Evolutionary conservation across 1,284 basidiomycete species (phyloP), one percentile per base, ranked within the genome.

Genomic region (Irpex sp.): DNA sequence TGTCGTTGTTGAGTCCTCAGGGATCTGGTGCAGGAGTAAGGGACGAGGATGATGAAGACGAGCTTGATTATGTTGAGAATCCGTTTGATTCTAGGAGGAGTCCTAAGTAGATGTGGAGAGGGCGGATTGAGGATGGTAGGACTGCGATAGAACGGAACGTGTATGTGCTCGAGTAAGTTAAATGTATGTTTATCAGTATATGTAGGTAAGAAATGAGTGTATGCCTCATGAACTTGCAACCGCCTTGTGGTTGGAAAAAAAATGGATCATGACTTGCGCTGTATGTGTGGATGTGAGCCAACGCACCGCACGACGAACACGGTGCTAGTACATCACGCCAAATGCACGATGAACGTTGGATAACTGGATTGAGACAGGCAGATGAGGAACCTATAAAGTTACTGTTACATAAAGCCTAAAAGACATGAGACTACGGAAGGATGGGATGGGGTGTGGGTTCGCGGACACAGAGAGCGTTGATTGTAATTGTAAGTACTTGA

Each of bases 21-120:
- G 70, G 73, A 31, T 70, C 72, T 6, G 56, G 72, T 57, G 72
- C 76, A 8, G 72, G 76, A 46, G 66, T 72, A 67, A 67, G 61
- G 70, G 66, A 59, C 73, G 68, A 68, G 15, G 69, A 69, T 51
- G 70, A 82, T 50, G 80, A 81, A 5, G 83, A 87, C 61, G 83
- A 81, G 39, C 70, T 88, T 57, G 87, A 88, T 72, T 88, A 88
- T 69, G 81, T 82, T 9, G 86, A 88, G 80, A 88, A 84, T 69
- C 87, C 87, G 51, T 88, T 89, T 66, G 86, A 88, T 63, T 85
- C 87, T 50, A 49, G 60, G 59, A 60, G 19, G 47, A 21, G 11
- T 58, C 7, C 43, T 17, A 15, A 47, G 21, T 37, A 35, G n/a
- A 36, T 2, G n/a, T 26, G 5, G 31, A 33, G 31, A 33, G 31